Conservation (phyloP, 176 grass and related monocot species). For the Musa schizocarpa region DNA sequence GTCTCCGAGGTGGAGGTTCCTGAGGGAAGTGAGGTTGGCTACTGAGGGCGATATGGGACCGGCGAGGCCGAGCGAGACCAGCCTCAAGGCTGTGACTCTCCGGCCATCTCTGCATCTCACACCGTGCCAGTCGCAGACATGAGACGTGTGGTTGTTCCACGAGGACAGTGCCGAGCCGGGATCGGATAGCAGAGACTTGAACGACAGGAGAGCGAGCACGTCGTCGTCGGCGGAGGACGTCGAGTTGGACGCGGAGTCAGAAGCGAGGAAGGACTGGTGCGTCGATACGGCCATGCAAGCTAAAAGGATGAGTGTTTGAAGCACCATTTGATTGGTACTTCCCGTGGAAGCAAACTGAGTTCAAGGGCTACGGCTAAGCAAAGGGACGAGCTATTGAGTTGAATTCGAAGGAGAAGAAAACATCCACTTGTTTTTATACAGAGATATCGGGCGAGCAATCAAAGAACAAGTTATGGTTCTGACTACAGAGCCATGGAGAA, state of each 20-base stretch:
- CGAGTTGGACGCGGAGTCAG: not conserved
- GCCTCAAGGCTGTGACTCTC: conserved; percentile 1
- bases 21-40: conserved; percentile 7
- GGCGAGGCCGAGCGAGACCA: not conserved
- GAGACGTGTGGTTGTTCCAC: not conserved
- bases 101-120: conserved; percentile 3
- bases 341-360: too few relatives aligned
- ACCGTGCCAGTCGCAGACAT: conserved; percentile 17
- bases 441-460: too few relatives aligned
- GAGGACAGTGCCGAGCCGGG: not conserved
- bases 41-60: conserved; percentile 17
- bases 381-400: too few relatives aligned
- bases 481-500: too few relatives aligned
- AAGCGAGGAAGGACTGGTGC: not conserved
- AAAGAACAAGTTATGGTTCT: too few relatives aligned
- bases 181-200: conserved; percentile 21
- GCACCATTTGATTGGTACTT: too few relatives aligned
- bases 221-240: not conserved
- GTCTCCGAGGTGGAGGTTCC: not conserved
- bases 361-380: too few relatives aligned
- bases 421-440: too few relatives aligned
- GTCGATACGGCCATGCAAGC: not conserved
- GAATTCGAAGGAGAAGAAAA: too few relatives aligned
- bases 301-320: not conserved
- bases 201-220: conserved; percentile 17